Base-by-base conservation (phyloP, 2,329 filamentous ascomycete genomes). In the Ophiostoma perfectum region DNA sequence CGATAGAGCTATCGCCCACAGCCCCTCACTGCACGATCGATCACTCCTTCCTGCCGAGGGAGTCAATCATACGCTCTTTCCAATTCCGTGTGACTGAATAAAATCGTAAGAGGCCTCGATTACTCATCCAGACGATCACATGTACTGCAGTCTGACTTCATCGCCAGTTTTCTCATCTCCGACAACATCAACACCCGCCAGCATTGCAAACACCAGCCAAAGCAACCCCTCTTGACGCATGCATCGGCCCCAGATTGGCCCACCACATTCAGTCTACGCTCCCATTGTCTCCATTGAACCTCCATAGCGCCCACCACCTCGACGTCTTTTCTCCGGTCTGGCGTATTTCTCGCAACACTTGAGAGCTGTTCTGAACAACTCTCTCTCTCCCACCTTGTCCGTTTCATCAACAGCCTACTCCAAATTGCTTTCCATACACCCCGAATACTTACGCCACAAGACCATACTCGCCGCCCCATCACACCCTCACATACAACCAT, bases 201-300 rank as follows among this genome's bases (percentile, higher is more conserved):
- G 38, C 55, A 27, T 38, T 38, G 55, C 55, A 11, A 27, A 27
- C 27, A 27, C 27, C 27, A 27, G 27, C 49, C 9, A 58, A 60
- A n/a, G 14, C 38, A 42, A 42, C 60, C 60, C 60, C 60, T 63
- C 60, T 11, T n/a, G 55, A 36, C 60, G 60, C 60, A 42, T 41
- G 60, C 60, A 63, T 63, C 60, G 60, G 67, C 41, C 63, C 27
- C 63, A 63, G 63, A 68, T 68, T 68, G 67, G 67, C 55, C 60
- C 27, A 27, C 27, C 27, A 27, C 27, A 2, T 27, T 55, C 39
- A 60, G 49, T 42, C 18, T 12, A 49, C 36, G 36, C 58, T 44
- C 44, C 16, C 27, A 60, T 60, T 60, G 55, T 60, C 55, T 27
- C 63, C 64, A 63, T 68, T 66, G 64, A 55, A 55, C 49, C 27